Evolutionary conservation across 192 early-diverging fungal genomes (phyloP).

Genomic region (Chytriomyces sp.): DNA sequence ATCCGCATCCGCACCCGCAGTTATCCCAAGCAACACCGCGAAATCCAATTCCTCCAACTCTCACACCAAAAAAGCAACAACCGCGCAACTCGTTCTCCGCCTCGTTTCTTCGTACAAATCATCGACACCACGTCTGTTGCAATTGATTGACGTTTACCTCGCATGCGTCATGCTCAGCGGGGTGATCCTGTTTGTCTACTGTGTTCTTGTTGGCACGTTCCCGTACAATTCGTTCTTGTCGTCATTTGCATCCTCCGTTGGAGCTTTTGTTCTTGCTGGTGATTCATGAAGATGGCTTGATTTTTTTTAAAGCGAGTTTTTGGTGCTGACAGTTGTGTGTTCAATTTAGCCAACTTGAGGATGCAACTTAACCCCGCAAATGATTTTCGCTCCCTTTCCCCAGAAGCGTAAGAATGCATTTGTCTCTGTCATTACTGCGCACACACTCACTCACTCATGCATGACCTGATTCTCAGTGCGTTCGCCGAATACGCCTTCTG

Average conservation of each 20-base stretch:
- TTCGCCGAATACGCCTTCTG: slow-evolving; percentile 93
- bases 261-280: slow-evolving; percentile 90
- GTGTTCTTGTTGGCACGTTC: slow-evolving; percentile 84
- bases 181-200: slow-evolving; percentile 88
- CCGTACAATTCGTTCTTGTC: slow-evolving; percentile 98
- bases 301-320: too few species aligned
- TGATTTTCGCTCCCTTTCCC: slow-evolving; percentile 71
- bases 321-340: not conserved
- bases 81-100: slow-evolving; percentile 34
- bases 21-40: not conserved
- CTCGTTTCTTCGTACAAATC: slow-evolving; percentile 56
- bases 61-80: not conserved
- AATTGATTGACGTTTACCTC: slow-evolving; percentile 94
- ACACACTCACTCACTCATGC: not conserved
- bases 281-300: not conserved
- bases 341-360: slow-evolving; percentile 78
- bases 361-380: slow-evolving; percentile 91
- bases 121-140: slow-evolving; percentile 78
- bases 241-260: slow-evolving; percentile 91
- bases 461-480: slow-evolving; percentile 60
- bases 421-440: not conserved
- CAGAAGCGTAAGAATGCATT: slow-evolving; percentile 75
- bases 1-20: not conserved
- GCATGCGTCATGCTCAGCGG: slow-evolving; percentile 90
- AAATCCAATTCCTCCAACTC: not conserved